These are phyloP conservation scores for Boletus sp. DNA, from an alignment of 1,284 basidiomycete genomes.

Conservation along the genomic window DNA sequence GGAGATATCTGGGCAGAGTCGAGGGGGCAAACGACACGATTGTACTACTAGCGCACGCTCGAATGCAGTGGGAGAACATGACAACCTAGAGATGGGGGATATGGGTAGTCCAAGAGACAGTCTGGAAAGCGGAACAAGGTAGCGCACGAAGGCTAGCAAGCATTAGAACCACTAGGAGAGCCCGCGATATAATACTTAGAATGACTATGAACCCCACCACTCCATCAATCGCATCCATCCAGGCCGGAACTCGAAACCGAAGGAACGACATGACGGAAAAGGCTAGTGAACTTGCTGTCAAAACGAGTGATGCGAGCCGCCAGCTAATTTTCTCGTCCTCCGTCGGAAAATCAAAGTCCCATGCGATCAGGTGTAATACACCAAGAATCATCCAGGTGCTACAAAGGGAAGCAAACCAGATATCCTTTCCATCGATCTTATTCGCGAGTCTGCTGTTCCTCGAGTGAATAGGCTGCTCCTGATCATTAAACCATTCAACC, in stretches of 20 bases:
- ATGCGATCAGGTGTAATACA: background rate
- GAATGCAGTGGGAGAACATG: background rate
- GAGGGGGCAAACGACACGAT: too few species aligned
- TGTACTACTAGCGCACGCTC: too few species aligned
- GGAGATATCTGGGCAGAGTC: too few species aligned
- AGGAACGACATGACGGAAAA: too few species aligned
- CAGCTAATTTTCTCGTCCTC: background rate
- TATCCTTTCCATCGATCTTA: too few species aligned
- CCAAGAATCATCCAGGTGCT: background rate
- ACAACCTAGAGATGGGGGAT: slow-evolving; percentile 11
- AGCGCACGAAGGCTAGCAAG: slow-evolving; percentile 1
- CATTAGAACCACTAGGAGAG: background rate
- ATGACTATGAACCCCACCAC: too few species aligned
- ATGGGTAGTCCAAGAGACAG: slow-evolving; percentile 1
- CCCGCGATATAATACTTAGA: background rate
- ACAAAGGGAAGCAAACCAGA: background rate
- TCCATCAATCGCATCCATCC: too few species aligned
- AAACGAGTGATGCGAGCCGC: background rate
- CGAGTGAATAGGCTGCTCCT: background rate
- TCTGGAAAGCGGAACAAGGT: background rate
- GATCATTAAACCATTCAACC: background rate
- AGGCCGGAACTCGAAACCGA: too few species aligned
- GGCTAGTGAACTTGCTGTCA: background rate
- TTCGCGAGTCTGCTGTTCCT: too few species aligned
- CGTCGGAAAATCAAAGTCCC: background rate